Evolutionary conservation across 2,329 filamentous ascomycete genomes (phyloP), one percentile per base, ranked within the genome.

Genomic region (Neoascochyta sp.): DNA sequence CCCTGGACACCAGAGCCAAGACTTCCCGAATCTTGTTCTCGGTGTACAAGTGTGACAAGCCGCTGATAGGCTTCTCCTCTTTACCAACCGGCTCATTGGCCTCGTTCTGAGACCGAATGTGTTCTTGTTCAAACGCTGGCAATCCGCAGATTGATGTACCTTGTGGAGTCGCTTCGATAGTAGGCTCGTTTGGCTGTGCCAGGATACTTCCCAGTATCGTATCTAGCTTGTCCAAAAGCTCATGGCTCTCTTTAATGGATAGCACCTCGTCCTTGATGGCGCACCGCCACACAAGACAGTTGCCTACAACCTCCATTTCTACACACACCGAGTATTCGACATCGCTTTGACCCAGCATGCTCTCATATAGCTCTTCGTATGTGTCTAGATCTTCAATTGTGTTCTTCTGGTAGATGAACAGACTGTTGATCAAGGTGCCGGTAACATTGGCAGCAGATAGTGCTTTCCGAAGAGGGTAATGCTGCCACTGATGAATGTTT

Each of bases 301-400:
- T 62, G 0, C 63, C 66, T 0, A 74, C 57, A 5, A 76, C 62
- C 54, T 94, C 86, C 57, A 92, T 78, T 63, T 95, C 89, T 2
- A 86, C 74, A 47, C 86, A 92, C 3, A 94, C 64, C 0, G 86
- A 81, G 57, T 89, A 93, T 42, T 94, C 87, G 1, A 90, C 79
- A 13, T 80, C 74, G 0, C 86, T 81, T 3, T 67, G 64, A 1
- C 81, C 77, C 10, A 72, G 69, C 1, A 84, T 59, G 2, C 85
- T 87, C 20, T 67, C 70, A 45, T 85, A 78, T 3, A 90, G 54
- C 0, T 46, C 29, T 36, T 45, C 41, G 52, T 73, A 56, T 2
- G 67, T 64, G 11, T 16, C 27, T 7, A 89, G 52, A 0, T 45
- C 25, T 36, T 46, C 42, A 53, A 73, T 57, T 2, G 67, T 64